These are phyloP conservation scores for Solanum sparsipilum DNA, from an alignment of 257 asterid species.

Conservation along the genomic window DNA sequence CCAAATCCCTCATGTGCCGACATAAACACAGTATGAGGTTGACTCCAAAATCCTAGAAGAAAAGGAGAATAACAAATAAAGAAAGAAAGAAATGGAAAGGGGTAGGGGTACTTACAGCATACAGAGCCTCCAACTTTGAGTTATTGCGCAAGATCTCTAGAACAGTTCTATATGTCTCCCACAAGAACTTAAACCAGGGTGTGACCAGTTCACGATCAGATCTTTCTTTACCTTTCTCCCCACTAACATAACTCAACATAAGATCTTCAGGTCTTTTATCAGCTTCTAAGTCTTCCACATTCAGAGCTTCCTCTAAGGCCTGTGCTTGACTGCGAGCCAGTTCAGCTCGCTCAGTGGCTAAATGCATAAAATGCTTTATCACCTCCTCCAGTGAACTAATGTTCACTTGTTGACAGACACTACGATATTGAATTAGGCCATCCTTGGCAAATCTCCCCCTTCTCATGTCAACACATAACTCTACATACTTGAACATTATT, in stretches of 20 bases:
- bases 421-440: conserved; percentile 27
- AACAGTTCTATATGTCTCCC: neutral
- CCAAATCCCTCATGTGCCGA: neutral
- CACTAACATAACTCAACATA: conserved; percentile 34
- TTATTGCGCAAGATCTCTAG: neutral
- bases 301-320: conserved; percentile 35
- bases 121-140: neutral
- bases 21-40: neutral
- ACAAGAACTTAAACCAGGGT: neutral
- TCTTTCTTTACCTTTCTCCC: conserved; percentile 29
- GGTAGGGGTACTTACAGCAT: neutral
- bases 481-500: conserved; percentile 31
- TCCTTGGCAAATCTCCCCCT: conserved; percentile 28
- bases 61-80: neutral
- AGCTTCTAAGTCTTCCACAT: conserved; percentile 33
- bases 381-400: conserved; percentile 31
- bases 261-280: conserved; percentile 38
- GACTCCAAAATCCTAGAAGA: neutral
- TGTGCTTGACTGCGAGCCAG: conserved; percentile 23
- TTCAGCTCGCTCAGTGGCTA: conserved; percentile 30
- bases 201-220: conserved; percentile 38
- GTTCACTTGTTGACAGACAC: conserved; percentile 30
- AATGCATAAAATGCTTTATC: conserved; percentile 27
- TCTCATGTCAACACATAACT: conserved; percentile 34
- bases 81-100: neutral